Percentiles rank a stretch among this genome's conserved stretches.
phyloP scores from a whole-genome alignment of 345 rosid species.

The Sisymbrium altissimum region DNA sequence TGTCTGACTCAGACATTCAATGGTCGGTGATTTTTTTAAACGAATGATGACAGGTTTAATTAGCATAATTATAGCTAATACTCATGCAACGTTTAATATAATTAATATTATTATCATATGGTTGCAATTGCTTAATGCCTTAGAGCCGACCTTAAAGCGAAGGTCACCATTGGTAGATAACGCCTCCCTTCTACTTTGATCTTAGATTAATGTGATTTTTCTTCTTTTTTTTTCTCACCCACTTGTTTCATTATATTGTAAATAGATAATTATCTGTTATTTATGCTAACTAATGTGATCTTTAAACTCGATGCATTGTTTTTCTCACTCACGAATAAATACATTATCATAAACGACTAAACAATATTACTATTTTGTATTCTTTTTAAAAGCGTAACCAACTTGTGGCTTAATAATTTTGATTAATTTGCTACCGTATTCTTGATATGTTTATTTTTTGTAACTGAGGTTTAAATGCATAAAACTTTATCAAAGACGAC shows the following conservation, averaged over 20 bases:
- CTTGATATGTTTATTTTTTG: background rate
- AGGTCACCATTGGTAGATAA: constrained; percentile 19
- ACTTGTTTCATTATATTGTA: constrained; percentile 18
- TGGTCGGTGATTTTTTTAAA: constrained; percentile 13
- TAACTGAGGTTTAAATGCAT: background rate
- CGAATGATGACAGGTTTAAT: background rate
- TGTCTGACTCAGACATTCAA: background rate
- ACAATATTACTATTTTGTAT: background rate
- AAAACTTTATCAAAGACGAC: background rate
- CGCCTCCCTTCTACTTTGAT: constrained; percentile 1
- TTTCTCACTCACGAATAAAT: constrained; percentile 1
- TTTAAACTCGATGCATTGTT: background rate
- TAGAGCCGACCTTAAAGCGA: constrained; percentile 28
- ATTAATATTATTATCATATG: background rate
- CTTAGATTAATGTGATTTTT: background rate
- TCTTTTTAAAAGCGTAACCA: background rate
- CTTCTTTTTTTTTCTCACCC: constrained; percentile 14
- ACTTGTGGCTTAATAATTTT: background rate
- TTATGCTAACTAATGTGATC: background rate
- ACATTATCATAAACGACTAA: constrained; percentile 10
- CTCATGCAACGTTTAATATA: background rate
- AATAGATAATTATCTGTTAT: background rate
- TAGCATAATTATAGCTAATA: background rate
- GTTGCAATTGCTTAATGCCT: constrained; percentile 5
- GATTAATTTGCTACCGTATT: background rate